Conservation (phyloP, 106 monocot species). For the Dendrobium chrysotoxum region DNA sequence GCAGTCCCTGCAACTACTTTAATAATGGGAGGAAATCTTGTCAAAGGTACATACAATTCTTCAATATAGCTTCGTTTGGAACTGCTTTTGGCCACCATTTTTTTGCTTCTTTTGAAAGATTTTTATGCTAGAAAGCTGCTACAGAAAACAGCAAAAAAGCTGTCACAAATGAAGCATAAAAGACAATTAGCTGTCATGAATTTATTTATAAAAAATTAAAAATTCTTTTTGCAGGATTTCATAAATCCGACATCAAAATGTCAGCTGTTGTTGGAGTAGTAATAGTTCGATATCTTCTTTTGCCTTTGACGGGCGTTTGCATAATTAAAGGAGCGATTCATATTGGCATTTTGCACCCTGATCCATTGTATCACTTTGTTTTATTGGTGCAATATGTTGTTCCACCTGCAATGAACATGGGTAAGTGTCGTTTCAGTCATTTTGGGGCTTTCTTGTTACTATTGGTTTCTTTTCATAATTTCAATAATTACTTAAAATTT, state of each 20-base stretch:
- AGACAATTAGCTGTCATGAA: neutral
- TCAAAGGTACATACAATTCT: slow-evolving; percentile 19
- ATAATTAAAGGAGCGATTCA: slow-evolving; percentile 48
- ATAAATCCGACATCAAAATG: slow-evolving; percentile 13
- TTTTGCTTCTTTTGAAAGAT: too few relatives aligned
- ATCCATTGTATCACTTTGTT: slow-evolving; percentile 64
- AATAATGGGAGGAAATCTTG: slow-evolving; percentile 41
- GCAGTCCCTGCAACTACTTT: slow-evolving; percentile 25
- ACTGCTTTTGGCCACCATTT: too few relatives aligned
- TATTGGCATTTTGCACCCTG: slow-evolving; percentile 49
- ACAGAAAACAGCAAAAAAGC: too few relatives aligned
- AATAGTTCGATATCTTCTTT: slow-evolving; percentile 18
- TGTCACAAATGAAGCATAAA: too few relatives aligned
- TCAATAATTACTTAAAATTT: too few relatives aligned
- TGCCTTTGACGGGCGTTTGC: slow-evolving; percentile 28
- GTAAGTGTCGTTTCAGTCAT: slow-evolving; percentile 12
- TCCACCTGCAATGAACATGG: slow-evolving; percentile 75
- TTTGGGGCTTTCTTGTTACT: neutral
- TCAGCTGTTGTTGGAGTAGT: slow-evolving; percentile 29
- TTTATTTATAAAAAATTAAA: neutral
- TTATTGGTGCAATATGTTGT: slow-evolving; percentile 60
- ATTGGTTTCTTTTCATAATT: neutral
- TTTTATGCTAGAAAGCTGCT: too few relatives aligned
- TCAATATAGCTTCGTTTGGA: neutral
- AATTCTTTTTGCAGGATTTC: slow-evolving; percentile 19